Evolutionary conservation across 2,329 filamentous ascomycete genomes (phyloP).

Genomic region (Dactylellina drechsleri): DNA sequence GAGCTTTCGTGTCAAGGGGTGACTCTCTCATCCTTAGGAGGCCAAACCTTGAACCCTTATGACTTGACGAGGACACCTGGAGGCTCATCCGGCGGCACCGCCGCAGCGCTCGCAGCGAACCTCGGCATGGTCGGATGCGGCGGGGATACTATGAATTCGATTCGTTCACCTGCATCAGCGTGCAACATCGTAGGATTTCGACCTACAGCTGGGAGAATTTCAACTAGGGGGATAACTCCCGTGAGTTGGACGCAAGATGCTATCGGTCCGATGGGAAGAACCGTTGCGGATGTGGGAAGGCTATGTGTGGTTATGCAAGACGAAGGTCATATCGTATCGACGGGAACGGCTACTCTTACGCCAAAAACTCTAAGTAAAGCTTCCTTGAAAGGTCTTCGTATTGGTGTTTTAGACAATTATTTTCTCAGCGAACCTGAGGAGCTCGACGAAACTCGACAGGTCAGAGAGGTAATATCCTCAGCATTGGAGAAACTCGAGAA

Average conservation of each 20-base stretch:
- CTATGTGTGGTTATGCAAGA: conserved; percentile 67
- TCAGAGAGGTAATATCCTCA: not conserved
- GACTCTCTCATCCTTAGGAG: conserved; percentile 71
- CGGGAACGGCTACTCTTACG: not conserved
- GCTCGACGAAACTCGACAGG: conserved; percentile 7
- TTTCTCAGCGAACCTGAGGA: conserved; percentile 10
- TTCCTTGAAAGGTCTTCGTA: conserved; percentile 12
- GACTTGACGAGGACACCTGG: conserved; percentile 73
- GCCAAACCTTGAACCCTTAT: conserved; percentile 75
- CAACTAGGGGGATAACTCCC: conserved; percentile 67
- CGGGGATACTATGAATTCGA: conserved; percentile 72
- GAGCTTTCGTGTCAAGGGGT: conserved; percentile 73
- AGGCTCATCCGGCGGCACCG: conserved; percentile 72
- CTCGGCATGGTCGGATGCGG: conserved; percentile 71
- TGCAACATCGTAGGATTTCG: conserved; percentile 71
- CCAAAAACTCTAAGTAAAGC: not conserved
- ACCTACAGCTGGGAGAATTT: conserved; percentile 68
- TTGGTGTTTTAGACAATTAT: conserved; percentile 18
- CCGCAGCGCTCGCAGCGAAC: conserved; percentile 68
- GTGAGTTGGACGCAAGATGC: conserved; percentile 70
- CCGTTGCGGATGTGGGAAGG: conserved; percentile 66
- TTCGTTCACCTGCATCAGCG: conserved; percentile 71
- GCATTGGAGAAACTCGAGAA: conserved; percentile 3
- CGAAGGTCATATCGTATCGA: conserved; percentile 55
- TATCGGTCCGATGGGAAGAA: conserved; percentile 68